These are phyloP conservation scores for Microascus cirrosus DNA, from an alignment of 2,329 filamentous ascomycete species.

Conservation along the genomic window DNA sequence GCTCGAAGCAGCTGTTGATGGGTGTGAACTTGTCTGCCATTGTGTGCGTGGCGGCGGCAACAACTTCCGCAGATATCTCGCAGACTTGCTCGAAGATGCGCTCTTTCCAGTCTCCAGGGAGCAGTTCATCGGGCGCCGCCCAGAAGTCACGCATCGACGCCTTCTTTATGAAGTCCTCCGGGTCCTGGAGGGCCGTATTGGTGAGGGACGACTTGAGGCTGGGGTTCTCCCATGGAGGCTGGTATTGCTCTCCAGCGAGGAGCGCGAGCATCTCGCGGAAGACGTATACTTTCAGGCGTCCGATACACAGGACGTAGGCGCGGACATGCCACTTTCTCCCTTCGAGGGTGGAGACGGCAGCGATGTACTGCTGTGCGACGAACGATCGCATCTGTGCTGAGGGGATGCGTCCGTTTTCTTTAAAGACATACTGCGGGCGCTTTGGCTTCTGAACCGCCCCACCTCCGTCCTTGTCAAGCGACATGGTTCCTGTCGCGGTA, in stretches of 20 bases:
- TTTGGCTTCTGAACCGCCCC: conserved; percentile 2
- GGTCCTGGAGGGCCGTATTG: conserved; percentile 23
- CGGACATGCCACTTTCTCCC: conserved; percentile 24
- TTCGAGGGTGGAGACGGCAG: conserved; percentile 17
- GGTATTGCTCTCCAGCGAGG: conserved; percentile 20
- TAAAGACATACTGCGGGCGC: conserved; percentile 14
- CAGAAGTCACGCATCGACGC: conserved; percentile 24
- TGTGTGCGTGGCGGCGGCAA: conserved; percentile 20
- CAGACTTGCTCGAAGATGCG: conserved; percentile 22
- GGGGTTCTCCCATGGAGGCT: conserved; percentile 23
- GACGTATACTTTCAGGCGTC: conserved; percentile 24
- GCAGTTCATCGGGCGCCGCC: conserved; percentile 15
- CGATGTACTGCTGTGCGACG: conserved; percentile 25
- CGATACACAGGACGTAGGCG: conserved; percentile 22
- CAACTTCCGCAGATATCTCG: conserved; percentile 18
- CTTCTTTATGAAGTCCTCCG: conserved; percentile 17
- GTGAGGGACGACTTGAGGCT: conserved; percentile 21
- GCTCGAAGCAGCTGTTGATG: conserved; percentile 23
- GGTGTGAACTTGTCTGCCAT: conserved; percentile 26
- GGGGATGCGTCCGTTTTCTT: conserved; percentile 20
- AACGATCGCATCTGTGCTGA: conserved; percentile 24
- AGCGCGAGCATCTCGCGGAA: conserved; percentile 23
- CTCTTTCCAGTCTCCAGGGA: conserved; percentile 19
- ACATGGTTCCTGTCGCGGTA: conserved; percentile 14
- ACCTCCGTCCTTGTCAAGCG: neutral